Conservation (phyloP, 163 green algal species). For the Trebouxia gelatinosa region DNA sequence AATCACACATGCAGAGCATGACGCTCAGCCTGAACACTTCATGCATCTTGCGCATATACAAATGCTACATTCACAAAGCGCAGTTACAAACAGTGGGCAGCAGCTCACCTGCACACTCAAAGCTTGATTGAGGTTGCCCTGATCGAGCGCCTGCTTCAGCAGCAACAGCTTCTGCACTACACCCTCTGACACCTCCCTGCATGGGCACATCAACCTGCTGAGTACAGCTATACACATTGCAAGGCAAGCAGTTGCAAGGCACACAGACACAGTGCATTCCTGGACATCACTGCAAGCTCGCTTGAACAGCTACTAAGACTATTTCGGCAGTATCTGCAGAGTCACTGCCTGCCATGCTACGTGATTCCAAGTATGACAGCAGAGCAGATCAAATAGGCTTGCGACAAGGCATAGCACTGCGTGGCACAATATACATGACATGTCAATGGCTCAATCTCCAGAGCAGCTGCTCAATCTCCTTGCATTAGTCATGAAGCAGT, state of each 20-base stretch:
- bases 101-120: conserved; percentile 70
- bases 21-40: too few relatives aligned
- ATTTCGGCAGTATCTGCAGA: neutral
- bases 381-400: neutral
- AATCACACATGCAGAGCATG: too few relatives aligned
- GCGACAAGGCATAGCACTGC: too few relatives aligned
- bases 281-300: too few relatives aligned
- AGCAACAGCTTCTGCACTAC: conserved; percentile 74
- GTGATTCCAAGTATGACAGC: neutral
- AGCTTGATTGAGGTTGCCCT: conserved; percentile 77
- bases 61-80: too few relatives aligned
- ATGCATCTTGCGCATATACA: too few relatives aligned
- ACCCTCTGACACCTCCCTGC: conserved; percentile 63
- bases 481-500: neutral
- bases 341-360: neutral
- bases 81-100: too few relatives aligned
- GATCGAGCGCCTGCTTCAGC: conserved; percentile 82
- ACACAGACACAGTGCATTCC: too few relatives aligned
- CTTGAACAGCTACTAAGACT: too few relatives aligned
- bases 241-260: too few relatives aligned
- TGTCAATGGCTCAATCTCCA: neutral
- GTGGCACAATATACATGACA: neutral
- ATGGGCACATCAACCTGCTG: neutral
- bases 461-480: neutral
- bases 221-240: too few relatives aligned